phyloP scores from a whole-genome alignment of 1,139 yeast genomes.

The Magnusiomyces paraingens region DNA sequence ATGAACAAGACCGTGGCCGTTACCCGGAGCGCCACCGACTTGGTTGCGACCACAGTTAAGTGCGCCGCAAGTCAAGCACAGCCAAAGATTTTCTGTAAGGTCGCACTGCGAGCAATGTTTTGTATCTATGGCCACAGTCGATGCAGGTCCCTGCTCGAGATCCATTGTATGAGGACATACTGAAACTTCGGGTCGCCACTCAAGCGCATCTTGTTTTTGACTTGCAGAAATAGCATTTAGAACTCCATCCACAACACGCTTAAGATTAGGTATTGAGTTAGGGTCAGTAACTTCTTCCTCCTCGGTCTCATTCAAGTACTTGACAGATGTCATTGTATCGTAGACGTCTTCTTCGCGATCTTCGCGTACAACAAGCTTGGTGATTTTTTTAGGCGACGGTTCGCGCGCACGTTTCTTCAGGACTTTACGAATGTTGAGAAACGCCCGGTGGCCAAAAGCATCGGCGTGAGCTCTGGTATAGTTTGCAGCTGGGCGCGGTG shows the following conservation, averaged over 20 bases:
- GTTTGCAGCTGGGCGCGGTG: conserved; percentile 43
- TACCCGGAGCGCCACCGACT: conserved; percentile 87
- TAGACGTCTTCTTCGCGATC: conserved; percentile 62
- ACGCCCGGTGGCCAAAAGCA: conserved; percentile 47
- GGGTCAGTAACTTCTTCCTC: conserved; percentile 12
- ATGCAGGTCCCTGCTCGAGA: conserved; percentile 37
- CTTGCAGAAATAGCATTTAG: conserved; percentile 59
- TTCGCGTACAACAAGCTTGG: conserved; percentile 70
- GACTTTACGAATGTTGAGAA: conserved; percentile 48
- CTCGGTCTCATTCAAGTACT: conserved; percentile 34
- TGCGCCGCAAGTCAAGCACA: conserved; percentile 82
- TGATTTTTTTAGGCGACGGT: conserved; percentile 46
- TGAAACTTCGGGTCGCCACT: conserved; percentile 85
- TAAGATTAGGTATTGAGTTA: conserved; percentile 16
- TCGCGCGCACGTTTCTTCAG: conserved; percentile 35
- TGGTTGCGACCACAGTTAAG: conserved; percentile 93
- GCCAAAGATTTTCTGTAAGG: conserved; percentile 75
- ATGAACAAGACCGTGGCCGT: conserved; percentile 83
- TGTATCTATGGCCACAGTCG: conserved; percentile 26
- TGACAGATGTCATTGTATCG: conserved; percentile 44
- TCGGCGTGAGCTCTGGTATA: conserved; percentile 51
- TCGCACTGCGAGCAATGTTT: conserved; percentile 61
- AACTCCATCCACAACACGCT: conserved; percentile 42
- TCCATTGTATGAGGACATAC: conserved; percentile 71
- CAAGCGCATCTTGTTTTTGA: conserved; percentile 64